A percentile compares a stretch with the other conserved stretches of the same genome.
These are phyloP conservation scores for Calonectria pauciramosa DNA, from an alignment of 2,329 filamentous ascomycete species.

Conservation along the genomic window DNA sequence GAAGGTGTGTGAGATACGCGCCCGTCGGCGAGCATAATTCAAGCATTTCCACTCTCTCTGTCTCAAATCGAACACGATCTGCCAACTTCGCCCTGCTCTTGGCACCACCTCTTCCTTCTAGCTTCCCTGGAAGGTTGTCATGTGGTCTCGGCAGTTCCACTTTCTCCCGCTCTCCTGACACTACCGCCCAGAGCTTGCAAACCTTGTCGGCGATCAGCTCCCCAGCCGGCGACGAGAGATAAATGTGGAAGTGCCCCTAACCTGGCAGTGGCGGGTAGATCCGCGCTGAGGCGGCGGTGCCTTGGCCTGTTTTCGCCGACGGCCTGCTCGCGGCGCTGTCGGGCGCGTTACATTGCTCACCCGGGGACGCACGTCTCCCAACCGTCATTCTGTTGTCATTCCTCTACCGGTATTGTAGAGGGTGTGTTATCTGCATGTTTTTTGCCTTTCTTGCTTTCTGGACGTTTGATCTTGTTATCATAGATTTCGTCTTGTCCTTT, in stretches of 20 bases:
- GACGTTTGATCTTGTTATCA: slow-evolving; percentile 15
- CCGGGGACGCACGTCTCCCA: slow-evolving; percentile 27
- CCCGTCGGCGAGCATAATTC: slow-evolving; percentile 4
- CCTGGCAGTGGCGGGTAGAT: slow-evolving; percentile 45
- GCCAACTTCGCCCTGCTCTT: slow-evolving; percentile 15
- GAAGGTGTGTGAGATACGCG: slow-evolving; percentile 26
- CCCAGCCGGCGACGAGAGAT: slow-evolving; percentile 15
- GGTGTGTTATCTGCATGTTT: slow-evolving; percentile 20
- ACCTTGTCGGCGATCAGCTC: slow-evolving; percentile 33
- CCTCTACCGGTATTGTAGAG: slow-evolving; percentile 11
- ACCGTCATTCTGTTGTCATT: slow-evolving; percentile 37
- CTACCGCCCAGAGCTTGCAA: slow-evolving; percentile 11
- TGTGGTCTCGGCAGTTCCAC: slow-evolving; percentile 41
- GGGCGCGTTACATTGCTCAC: slow-evolving; percentile 21
- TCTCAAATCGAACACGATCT: slow-evolving; percentile 27
- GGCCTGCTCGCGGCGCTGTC: slow-evolving; percentile 23
- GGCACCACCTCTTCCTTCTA: slow-evolving; percentile 27
- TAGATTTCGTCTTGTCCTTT: slow-evolving; percentile 30
- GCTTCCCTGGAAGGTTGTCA: slow-evolving; percentile 36
- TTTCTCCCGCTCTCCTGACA: slow-evolving; percentile 28
- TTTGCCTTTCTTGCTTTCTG: slow-evolving; percentile 18
- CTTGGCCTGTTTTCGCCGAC: slow-evolving; percentile 13
- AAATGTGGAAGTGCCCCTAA: slow-evolving; percentile 29
- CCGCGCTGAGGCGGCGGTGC: slow-evolving; percentile 39
- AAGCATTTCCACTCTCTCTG: slow-evolving; percentile 15